These are phyloP conservation scores for Trifolium fragiferum DNA, from an alignment of 306 rosid genomes.

Conservation along the genomic window DNA sequence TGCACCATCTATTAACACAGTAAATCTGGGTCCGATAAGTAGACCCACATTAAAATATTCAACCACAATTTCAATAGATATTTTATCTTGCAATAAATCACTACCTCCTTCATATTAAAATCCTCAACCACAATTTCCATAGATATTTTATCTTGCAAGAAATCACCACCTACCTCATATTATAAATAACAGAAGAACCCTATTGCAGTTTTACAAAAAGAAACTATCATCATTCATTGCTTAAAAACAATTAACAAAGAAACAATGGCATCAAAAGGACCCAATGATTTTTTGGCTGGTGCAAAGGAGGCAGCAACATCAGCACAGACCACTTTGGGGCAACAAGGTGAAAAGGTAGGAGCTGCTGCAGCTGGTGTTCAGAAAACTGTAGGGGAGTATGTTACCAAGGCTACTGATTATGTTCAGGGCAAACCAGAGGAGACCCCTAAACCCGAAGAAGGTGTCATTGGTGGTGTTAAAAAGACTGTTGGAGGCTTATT, in stretches of 20 bases:
- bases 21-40: fast-evolving
- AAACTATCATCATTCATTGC: neutral
- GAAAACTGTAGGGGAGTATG: neutral
- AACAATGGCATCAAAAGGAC: neutral
- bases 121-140: neutral
- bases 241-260: neutral
- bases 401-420: neutral
- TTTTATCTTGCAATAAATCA: neutral
- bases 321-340: conserved; percentile 2
- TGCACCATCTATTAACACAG: too few relatives aligned
- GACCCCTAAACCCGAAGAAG: neutral
- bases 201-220: neutral
- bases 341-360: neutral
- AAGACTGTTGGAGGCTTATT: conserved; percentile 9
- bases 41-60: neutral
- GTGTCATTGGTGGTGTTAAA: neutral
- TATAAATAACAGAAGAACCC: neutral
- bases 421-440: neutral
- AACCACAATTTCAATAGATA: neutral
- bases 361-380: neutral
- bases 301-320: neutral
- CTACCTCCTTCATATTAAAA: neutral
- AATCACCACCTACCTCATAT: neutral
- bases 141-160: neutral
- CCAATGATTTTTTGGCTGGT: neutral